Percentiles rank a stretch among this genome's conserved stretches.
phyloP scores from a whole-genome alignment of 768 basidiomycete species.

The Phlebiopsis gigantea region DNA sequence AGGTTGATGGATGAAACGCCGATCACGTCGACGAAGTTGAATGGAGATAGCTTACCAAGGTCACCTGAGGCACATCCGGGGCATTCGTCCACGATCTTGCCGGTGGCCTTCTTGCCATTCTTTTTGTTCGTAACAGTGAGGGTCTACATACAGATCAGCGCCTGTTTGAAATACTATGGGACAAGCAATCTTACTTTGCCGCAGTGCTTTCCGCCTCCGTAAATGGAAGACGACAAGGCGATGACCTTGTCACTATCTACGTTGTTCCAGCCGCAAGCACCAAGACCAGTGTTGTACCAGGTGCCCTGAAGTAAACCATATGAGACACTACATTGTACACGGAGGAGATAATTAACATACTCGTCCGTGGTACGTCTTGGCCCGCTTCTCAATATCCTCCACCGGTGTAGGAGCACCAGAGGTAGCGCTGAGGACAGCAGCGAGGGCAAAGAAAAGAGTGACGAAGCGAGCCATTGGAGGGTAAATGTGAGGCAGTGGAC shows the following conservation, averaged over 20 bases:
- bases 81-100: conserved; percentile 52
- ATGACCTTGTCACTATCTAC: conserved; percentile 48
- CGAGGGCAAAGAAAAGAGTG: conserved; percentile 32
- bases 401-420: conserved; percentile 43
- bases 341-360: conserved; percentile 34
- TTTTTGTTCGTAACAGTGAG: conserved; percentile 50
- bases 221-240: conserved; percentile 53
- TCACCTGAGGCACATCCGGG: conserved; percentile 43
- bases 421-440: conserved; percentile 36
- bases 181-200: conserved; percentile 40
- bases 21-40: neutral
- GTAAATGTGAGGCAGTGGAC: conserved; percentile 10
- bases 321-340: neutral
- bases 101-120: conserved; percentile 5
- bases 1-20: neutral
- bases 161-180: neutral
- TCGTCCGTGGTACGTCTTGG: conserved; percentile 43
- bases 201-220: conserved; percentile 52
- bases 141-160: conserved; percentile 34
- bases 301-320: conserved; percentile 44
- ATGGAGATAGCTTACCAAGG: conserved; percentile 45
- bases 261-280: conserved; percentile 60
- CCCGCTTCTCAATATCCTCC: conserved; percentile 42
- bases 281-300: conserved; percentile 54
- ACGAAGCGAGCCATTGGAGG: conserved; percentile 36